Evolutionary conservation across 345 rosid genomes (phyloP).

Genomic region (Salix exigua): DNA sequence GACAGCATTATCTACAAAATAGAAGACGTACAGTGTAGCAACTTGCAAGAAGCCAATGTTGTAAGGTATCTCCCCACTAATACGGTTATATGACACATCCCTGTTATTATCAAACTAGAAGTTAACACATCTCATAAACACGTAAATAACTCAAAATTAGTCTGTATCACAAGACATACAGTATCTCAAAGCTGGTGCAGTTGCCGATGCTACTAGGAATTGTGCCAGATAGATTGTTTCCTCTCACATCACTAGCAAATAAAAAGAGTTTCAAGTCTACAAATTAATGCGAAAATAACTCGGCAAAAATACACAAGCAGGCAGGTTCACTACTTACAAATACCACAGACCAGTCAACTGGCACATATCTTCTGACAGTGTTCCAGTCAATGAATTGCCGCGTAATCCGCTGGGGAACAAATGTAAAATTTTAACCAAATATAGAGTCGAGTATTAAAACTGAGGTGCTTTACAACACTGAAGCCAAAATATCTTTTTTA

Average conservation of each 20-base stretch:
- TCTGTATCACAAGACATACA: constrained; percentile 42
- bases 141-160: not conserved
- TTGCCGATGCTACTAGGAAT: constrained; percentile 93
- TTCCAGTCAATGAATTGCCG: constrained; percentile 74
- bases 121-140: not conserved
- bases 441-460: too few relatives aligned
- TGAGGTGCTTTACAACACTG: not conserved
- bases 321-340: constrained; percentile 56
- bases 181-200: constrained; percentile 88
- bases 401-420: constrained; percentile 62
- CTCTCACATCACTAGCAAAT: constrained; percentile 80
- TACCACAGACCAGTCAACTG: constrained; percentile 95
- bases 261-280: not conserved
- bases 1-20: not conserved
- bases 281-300: not conserved
- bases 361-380: constrained; percentile 80
- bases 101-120: constrained; percentile 23
- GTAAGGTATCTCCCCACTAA: constrained; percentile 85
- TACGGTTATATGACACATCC: constrained; percentile 85
- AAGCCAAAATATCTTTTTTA: not conserved
- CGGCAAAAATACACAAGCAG: too few relatives aligned
- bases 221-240: constrained; percentile 71
- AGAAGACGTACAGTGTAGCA: constrained; percentile 74
- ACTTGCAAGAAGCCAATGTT: constrained; percentile 95
- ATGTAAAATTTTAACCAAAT: not conserved